phyloP scores from a whole-genome alignment of 768 basidiomycete species.

The Serendipita vermifera region DNA sequence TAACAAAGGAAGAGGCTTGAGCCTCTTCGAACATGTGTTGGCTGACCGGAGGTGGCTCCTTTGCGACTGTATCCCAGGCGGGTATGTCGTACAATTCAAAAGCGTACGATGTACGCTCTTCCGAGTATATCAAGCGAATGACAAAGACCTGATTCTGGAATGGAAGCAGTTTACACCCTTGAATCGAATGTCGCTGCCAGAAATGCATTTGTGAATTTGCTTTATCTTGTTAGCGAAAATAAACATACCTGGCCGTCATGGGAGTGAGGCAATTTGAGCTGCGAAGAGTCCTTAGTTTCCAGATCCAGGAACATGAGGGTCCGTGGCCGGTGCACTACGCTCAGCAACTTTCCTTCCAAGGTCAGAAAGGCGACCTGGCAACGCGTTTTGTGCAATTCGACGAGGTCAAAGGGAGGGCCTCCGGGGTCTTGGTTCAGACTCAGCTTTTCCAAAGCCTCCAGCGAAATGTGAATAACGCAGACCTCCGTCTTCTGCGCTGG shows the following conservation, averaged over 20 bases:
- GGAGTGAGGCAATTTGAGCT: not conserved
- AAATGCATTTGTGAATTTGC: too few species aligned
- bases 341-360: not conserved
- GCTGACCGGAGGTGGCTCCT: not conserved
- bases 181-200: constrained; percentile 2
- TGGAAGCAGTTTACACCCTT: constrained; percentile 5
- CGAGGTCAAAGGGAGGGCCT: not conserved
- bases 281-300: not conserved
- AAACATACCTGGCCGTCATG: not conserved
- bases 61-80: not conserved
- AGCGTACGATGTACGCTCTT: not conserved
- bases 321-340: constrained; percentile 4
- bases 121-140: not conserved
- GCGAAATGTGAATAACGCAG: not conserved
- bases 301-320: constrained; percentile 6
- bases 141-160: constrained; percentile 2
- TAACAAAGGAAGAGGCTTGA: not conserved
- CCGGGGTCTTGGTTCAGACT: not conserved
- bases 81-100: not conserved
- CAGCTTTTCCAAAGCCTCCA: not conserved
- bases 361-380: not conserved
- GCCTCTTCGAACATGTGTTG: not conserved
- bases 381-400: constrained; percentile 1
- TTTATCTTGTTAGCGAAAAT: too few species aligned
- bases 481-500: constrained; percentile 6